Percentiles rank a stretch among this genome's conserved stretches.
phyloP scores from a whole-genome alignment of 495 filamentous ascomycete species.

The Neurospora sublineolata region DNA sequence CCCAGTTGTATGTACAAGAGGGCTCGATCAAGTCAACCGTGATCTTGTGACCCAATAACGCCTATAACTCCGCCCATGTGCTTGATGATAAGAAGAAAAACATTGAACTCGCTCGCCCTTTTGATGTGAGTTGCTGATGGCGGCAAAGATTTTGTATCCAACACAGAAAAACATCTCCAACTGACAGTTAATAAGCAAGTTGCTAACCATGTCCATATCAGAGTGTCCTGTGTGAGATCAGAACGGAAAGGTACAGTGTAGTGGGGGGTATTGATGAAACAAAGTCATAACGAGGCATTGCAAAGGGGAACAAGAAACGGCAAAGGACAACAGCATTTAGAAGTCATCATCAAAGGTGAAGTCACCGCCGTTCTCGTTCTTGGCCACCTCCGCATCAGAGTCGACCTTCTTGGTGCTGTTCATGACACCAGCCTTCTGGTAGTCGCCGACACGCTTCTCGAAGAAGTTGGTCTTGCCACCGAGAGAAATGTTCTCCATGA shows the following conservation, averaged over 20 bases:
- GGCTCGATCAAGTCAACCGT: neutral
- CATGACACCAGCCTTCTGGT: constrained; percentile 99
- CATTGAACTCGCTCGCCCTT: neutral
- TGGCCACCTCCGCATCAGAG: constrained; percentile 35
- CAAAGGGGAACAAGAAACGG: neutral
- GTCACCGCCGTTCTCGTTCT: constrained; percentile 60
- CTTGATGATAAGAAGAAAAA: neutral
- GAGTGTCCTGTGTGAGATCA: neutral
- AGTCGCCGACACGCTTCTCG: constrained; percentile 98
- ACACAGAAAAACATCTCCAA: neutral
- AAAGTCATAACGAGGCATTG: constrained; percentile 7
- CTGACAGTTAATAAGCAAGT: neutral
- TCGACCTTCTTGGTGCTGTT: constrained; percentile 72
- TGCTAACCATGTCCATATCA: neutral
- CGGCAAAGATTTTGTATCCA: neutral
- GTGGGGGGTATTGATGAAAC: constrained; percentile 10
- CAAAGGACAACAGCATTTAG: constrained; percentile 35
- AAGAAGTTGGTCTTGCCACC: constrained; percentile 99
- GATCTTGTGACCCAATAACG: neutral
- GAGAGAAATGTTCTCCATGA: constrained; percentile 99
- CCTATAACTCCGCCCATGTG: neutral
- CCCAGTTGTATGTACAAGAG: neutral
- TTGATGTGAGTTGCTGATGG: neutral
- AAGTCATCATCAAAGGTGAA: constrained; percentile 97
- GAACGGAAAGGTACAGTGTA: constrained; percentile 1